Evolutionary conservation across 257 asterid genomes (phyloP).

Genomic region (Rauvolfia tetraphylla): DNA sequence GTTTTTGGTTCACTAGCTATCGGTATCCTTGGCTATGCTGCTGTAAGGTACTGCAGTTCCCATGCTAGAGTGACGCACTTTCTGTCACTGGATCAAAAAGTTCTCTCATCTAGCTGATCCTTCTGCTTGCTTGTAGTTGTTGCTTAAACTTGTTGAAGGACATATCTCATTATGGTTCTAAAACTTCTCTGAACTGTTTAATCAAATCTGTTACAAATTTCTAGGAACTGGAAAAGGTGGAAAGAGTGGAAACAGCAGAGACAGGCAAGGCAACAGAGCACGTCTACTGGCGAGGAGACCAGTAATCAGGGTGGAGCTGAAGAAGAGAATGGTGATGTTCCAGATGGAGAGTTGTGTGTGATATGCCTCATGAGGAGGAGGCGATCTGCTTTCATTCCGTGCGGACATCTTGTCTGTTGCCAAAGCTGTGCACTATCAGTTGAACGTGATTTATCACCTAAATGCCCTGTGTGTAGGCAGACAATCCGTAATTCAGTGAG

Average conservation of each 20-base stretch:
- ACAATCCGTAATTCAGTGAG: constrained; percentile 55
- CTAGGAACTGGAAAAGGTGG: constrained; percentile 83
- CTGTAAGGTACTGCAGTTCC: constrained; percentile 50
- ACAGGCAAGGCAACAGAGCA: constrained; percentile 37
- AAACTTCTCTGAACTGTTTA: not conserved
- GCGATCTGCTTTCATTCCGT: constrained; percentile 79
- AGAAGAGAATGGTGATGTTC: constrained; percentile 62
- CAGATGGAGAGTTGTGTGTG: constrained; percentile 84
- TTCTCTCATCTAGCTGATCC: not conserved
- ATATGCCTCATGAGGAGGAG: constrained; percentile 77
- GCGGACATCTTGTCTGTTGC: constrained; percentile 93
- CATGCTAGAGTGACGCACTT: not conserved
- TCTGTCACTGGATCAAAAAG: not conserved
- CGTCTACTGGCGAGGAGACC: constrained; percentile 27
- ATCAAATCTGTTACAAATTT: not conserved
- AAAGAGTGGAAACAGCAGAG: constrained; percentile 61
- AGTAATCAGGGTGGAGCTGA: constrained; percentile 38
- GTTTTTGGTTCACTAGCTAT: constrained; percentile 69
- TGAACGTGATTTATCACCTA: constrained; percentile 63
- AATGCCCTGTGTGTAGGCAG: constrained; percentile 94
- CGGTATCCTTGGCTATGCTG: constrained; percentile 71
- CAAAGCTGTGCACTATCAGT: constrained; percentile 71
- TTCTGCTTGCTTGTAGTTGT: not conserved
- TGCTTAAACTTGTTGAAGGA: not conserved
- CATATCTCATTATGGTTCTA: not conserved